These are phyloP conservation scores for Crataegus laevigata DNA, from an alignment of 306 rosid species.

Conservation along the genomic window DNA sequence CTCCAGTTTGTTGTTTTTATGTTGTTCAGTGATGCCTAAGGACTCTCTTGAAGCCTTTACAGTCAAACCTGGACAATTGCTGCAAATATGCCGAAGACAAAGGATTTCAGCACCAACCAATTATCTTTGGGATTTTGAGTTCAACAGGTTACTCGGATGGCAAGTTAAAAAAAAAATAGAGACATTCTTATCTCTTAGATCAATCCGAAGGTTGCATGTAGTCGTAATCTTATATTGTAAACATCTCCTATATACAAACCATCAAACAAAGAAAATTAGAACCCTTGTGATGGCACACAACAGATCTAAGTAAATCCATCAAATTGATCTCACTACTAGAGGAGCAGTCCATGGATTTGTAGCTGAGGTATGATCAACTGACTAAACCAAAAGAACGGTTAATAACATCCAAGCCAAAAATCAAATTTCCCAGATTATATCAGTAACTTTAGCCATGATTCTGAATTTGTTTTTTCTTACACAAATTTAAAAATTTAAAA, in stretches of 20 bases:
- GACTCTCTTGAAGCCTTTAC: constrained; percentile 60
- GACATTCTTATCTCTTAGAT: constrained; percentile 26
- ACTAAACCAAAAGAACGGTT: not conserved
- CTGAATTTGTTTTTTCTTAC: not conserved
- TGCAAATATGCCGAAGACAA: constrained; percentile 25
- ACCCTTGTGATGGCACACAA: not conserved
- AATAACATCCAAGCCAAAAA: not conserved
- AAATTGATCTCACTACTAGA: constrained; percentile 8
- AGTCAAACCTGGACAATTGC: constrained; percentile 37
- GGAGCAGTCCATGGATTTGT: constrained; percentile 7
- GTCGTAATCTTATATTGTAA: constrained; percentile 20
- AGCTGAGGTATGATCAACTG: not conserved
- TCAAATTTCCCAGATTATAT: not conserved
- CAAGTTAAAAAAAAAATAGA: constrained; percentile 1
- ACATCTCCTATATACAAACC: constrained; percentile 13
- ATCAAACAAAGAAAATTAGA: constrained; percentile 12
- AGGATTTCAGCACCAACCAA: not conserved
- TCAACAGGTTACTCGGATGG: constrained; percentile 11
- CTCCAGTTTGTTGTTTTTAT: constrained; percentile 30
- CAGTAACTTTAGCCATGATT: not conserved
- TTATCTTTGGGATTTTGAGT: not conserved
- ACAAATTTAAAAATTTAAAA: not conserved
- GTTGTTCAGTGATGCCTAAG: constrained; percentile 43
- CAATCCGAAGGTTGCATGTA: constrained; percentile 22
- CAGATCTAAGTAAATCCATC: constrained; percentile 2